phyloP scores from a whole-genome alignment of 2,329 filamentous ascomycete species.

The Alternaria brassicicola region DNA sequence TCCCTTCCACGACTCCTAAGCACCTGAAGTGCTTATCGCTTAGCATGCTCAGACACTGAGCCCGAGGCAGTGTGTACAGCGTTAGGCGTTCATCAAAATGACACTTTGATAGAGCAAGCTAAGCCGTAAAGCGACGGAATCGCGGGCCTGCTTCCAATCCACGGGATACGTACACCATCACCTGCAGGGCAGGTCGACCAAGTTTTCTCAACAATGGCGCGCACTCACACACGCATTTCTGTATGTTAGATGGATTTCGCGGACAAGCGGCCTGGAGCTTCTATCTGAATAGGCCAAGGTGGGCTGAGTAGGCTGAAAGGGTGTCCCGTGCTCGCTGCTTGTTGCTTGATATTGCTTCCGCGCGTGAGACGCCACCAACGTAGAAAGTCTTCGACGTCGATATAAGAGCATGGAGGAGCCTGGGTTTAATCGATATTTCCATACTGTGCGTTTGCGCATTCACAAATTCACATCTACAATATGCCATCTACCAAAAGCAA shows the following conservation, averaged over 20 bases:
- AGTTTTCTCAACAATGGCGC: neutral
- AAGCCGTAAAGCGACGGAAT: conserved; percentile 3
- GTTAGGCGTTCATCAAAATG: conserved; percentile 1
- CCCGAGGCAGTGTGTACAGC: neutral
- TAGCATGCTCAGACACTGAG: neutral
- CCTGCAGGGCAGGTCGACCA: neutral
- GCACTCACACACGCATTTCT: neutral
- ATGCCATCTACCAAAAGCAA: conserved; percentile 31
- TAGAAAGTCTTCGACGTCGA: neutral
- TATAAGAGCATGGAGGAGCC: neutral
- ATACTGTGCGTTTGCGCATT: neutral
- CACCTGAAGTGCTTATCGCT: neutral
- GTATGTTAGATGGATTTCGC: neutral
- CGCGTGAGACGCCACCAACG: conserved; percentile 5
- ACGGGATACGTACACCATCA: neutral
- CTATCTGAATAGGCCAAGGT: conserved; percentile 6
- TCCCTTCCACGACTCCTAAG: neutral
- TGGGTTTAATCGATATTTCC: neutral
- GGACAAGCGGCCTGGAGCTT: conserved; percentile 1
- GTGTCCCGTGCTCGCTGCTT: neutral
- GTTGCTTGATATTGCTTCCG: conserved; percentile 11
- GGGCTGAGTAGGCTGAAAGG: conserved; percentile 22
- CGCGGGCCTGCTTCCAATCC: conserved; percentile 13
- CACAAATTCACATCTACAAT: neutral
- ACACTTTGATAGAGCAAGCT: neutral